Conservation (phyloP, 2,329 filamentous ascomycete species). For the Neonectria coccinea region DNA sequence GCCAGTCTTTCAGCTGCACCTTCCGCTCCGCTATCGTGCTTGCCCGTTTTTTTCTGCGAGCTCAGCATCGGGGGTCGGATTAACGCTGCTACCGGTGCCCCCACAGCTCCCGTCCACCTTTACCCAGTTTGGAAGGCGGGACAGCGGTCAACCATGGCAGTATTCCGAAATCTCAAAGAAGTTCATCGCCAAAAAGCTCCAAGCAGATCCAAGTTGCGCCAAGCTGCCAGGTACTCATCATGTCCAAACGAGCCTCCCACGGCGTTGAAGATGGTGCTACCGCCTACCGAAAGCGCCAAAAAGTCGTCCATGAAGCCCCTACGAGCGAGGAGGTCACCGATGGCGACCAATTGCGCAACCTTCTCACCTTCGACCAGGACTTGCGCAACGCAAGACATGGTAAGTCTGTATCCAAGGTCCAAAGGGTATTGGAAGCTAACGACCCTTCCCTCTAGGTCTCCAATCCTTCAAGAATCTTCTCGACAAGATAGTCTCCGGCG, state of each 20-base stretch:
- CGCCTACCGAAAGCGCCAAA: conserved; percentile 64
- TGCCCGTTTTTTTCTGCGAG: neutral
- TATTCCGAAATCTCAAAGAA: conserved; percentile 52
- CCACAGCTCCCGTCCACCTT: conserved; percentile 3
- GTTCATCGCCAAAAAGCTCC: conserved; percentile 27
- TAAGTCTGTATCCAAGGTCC: conserved; percentile 46
- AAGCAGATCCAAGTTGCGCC: conserved; percentile 33
- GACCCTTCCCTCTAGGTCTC: conserved; percentile 60
- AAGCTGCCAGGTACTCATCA: conserved; percentile 45
- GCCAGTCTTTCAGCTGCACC: conserved; percentile 6
- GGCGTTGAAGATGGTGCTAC: conserved; percentile 55
- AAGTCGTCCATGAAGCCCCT: conserved; percentile 67
- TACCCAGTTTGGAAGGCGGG: conserved; percentile 43
- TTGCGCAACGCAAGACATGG: conserved; percentile 74
- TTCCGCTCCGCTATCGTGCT: neutral
- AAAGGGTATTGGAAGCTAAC: neutral
- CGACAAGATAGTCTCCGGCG: conserved; percentile 69
- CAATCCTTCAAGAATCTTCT: conserved; percentile 78
- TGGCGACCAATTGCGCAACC: conserved; percentile 73
- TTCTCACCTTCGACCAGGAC: conserved; percentile 79
- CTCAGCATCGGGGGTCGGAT: conserved; percentile 19
- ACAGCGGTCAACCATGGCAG: conserved; percentile 51
- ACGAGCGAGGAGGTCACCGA: conserved; percentile 72
- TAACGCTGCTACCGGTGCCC: conserved; percentile 29
- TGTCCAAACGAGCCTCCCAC: conserved; percentile 60